Percentiles rank a stretch among this genome's conserved stretches.
These are phyloP conservation scores for Amphirosellinia nigrospora DNA, from an alignment of 495 filamentous ascomycete species.

Conservation along the genomic window DNA sequence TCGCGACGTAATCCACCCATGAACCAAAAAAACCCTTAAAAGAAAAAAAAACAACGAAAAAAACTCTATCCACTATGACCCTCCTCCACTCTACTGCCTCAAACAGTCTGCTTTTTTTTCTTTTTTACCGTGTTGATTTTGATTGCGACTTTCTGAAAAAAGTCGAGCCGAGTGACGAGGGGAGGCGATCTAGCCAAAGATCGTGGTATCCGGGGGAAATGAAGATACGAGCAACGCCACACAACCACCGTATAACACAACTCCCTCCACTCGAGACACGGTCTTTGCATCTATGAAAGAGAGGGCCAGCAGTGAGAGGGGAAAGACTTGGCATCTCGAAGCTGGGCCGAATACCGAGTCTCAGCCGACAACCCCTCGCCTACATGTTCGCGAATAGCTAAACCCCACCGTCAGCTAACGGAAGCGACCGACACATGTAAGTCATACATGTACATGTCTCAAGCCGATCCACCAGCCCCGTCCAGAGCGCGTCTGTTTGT, in stretches of 20 bases:
- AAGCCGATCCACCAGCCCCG: constrained; percentile 7
- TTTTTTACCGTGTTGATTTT: too few species aligned
- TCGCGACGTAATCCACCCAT: constrained; percentile 2
- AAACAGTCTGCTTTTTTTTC: neutral
- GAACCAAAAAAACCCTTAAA: too few species aligned
- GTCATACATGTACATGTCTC: constrained; percentile 3
- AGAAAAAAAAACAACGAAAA: too few species aligned
- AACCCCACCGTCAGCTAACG: neutral
- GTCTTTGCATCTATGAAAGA: neutral
- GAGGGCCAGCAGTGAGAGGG: neutral
- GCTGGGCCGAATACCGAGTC: too few species aligned
- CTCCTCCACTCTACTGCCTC: neutral
- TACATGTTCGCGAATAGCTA: neutral
- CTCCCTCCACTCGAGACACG: neutral
- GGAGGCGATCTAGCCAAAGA: neutral
- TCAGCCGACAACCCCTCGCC: neutral
- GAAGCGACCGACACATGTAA: neutral
- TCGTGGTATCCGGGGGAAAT: neutral
- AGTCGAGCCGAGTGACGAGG: neutral
- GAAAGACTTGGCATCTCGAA: too few species aligned
- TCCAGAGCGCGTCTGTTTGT: constrained; percentile 27
- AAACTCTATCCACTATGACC: neutral
- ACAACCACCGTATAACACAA: neutral
- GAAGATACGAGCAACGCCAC: neutral
- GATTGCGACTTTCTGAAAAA: too few species aligned